Base-by-base conservation (phyloP, 2,329 filamentous ascomycete species). In the Diplodia mutila region DNA sequence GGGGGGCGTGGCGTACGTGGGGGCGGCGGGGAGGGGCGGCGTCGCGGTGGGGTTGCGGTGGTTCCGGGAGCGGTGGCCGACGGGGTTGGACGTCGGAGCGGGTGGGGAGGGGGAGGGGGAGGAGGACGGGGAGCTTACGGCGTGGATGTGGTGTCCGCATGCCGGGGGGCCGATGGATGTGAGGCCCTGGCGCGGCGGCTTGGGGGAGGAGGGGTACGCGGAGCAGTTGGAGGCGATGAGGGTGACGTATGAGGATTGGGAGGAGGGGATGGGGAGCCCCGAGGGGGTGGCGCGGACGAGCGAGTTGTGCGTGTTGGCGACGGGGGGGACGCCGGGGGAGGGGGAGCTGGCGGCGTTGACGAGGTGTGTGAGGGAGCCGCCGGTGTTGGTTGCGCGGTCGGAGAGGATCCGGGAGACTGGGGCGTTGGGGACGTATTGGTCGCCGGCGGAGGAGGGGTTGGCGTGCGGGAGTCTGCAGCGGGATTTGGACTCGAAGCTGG, bases 61-160 rank as follows among this genome's bases (percentile, higher is more conserved):
- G 71, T 89, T 89, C 73, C 89, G 87, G 87, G 86, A 89, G 77
- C 81, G 85, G 18, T 88, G 87, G 69, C 87, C 87, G 0, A 86
- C 85, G 0, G 82, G 84, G 3, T 75, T 89, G 4, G 87, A 89
- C 54, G 81, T 89, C 12, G 76, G 80, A 0, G 81, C 16, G 3
- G 52, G 21, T 8, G n/a, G n/a, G n/a, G n/a, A n/a, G 51, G 52
- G 85, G 61, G 84, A 86, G 0, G 81, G 80, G 0, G 78, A 79
- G 0, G 83, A 87, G 54, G 72, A 75, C 1, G 86, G 86, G 0
- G 78, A 81, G 4, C 78, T 89, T 12, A 89, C 86, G 0, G 68
- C 88, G 0, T 90, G 87, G 87, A 74, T 90, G 0, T 89, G 89
- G 69, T 86, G 83, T 63, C 87, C 87, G 1, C 77, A 79, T 0